phyloP scores from a whole-genome alignment of 306 rosid species.

The Trifolium subterraneum region DNA sequence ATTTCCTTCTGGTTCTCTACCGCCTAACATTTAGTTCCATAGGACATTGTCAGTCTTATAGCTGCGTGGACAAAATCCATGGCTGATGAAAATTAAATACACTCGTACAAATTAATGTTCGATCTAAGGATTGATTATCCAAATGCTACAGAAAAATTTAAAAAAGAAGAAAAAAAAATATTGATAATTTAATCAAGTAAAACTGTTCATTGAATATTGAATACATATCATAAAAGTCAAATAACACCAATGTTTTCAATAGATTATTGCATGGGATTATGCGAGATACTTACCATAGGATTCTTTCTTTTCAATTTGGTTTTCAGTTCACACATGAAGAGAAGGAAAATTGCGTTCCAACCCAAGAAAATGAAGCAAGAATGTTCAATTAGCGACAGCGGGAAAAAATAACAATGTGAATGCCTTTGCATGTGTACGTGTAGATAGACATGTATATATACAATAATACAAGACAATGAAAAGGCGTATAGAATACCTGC shows the following conservation, averaged over 20 bases:
- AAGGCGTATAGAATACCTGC: constrained; percentile 64
- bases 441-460: constrained; percentile 13
- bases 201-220: background rate
- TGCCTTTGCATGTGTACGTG: background rate
- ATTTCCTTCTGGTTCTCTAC: background rate
- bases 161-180: background rate
- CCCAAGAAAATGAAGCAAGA: constrained; percentile 48
- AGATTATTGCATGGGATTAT: background rate
- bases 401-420: background rate
- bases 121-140: constrained; percentile 17
- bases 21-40: background rate
- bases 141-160: background rate
- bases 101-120: background rate
- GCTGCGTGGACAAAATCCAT: background rate
- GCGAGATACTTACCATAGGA: constrained; percentile 74
- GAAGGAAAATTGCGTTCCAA: constrained; percentile 54
- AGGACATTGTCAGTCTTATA: background rate
- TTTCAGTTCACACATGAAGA: constrained; percentile 42
- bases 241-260: background rate
- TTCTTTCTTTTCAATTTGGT: constrained; percentile 79
- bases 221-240: background rate
- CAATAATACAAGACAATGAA: constrained; percentile 5
- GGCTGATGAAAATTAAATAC: constrained; percentile 9
- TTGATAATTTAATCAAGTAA: background rate
- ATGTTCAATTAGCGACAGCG: constrained; percentile 31